Percentiles rank a stretch among this genome's conserved stretches.
These are phyloP conservation scores for Chondrostereum purpureum DNA, from an alignment of 1,284 basidiomycete species.

Conservation along the genomic window DNA sequence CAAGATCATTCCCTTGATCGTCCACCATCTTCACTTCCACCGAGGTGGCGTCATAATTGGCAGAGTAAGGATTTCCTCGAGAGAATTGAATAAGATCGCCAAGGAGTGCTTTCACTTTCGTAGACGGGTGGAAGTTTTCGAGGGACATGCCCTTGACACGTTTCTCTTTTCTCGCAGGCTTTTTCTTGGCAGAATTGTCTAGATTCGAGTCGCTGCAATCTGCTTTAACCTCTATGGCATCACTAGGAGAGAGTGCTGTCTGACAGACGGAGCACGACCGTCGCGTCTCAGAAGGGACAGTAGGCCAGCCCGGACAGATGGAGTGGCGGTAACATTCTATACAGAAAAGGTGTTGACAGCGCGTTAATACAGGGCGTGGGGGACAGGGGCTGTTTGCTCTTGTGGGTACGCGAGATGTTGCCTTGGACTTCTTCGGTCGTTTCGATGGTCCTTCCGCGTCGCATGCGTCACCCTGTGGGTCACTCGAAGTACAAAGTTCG, in stretches of 20 bases:
- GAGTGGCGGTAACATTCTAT: slow-evolving; percentile 71
- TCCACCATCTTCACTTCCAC: slow-evolving; percentile 73
- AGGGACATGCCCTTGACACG: slow-evolving; percentile 47
- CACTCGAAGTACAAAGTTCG: slow-evolving; percentile 63
- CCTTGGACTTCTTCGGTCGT: slow-evolving; percentile 58
- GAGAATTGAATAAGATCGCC: slow-evolving; percentile 74
- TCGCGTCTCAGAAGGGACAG: slow-evolving; percentile 47
- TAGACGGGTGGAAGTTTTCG: slow-evolving; percentile 71
- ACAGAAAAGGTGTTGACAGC: slow-evolving; percentile 93
- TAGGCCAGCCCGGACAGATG: slow-evolving; percentile 77
- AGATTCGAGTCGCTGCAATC: slow-evolving; percentile 29
- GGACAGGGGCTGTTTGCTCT: slow-evolving; percentile 60
- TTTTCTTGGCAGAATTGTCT: slow-evolving; percentile 51
- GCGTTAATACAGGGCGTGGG: slow-evolving; percentile 69
- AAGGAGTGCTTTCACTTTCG: slow-evolving; percentile 79
- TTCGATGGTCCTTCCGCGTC: slow-evolving; percentile 52
- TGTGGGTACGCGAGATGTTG: slow-evolving; percentile 57
- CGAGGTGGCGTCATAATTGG: slow-evolving; percentile 74
- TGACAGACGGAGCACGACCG: slow-evolving; percentile 76
- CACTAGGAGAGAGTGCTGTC: slow-evolving; percentile 49
- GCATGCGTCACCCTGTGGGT: slow-evolving; percentile 39
- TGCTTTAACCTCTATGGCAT: slow-evolving; percentile 73
- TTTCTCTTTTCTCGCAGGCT: slow-evolving; percentile 62
- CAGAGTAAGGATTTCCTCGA: slow-evolving; percentile 71
- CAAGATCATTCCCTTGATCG: slow-evolving; percentile 60